Percentiles rank a stretch among this genome's conserved stretches.
Evolutionary conservation across 2,329 filamentous ascomycete genomes (phyloP).

Genomic region (Emmonsiellopsis sp.): DNA sequence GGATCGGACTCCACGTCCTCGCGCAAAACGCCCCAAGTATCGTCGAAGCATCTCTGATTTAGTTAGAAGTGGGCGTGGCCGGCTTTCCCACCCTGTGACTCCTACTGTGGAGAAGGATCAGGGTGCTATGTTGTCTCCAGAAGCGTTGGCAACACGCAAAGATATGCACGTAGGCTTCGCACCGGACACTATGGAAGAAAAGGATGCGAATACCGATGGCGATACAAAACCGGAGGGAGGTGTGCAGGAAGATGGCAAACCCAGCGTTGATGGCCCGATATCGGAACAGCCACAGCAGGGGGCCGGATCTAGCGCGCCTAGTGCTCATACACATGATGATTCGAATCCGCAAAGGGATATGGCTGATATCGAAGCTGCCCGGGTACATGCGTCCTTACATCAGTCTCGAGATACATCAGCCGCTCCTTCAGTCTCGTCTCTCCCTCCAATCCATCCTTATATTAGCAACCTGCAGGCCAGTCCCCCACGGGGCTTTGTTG

Average conservation of each 20-base stretch:
- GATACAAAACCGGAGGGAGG: neutral
- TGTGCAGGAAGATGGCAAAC: neutral
- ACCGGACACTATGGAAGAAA: conserved; percentile 21
- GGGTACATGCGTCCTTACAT: neutral
- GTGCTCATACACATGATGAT: neutral
- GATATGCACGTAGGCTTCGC: conserved; percentile 52
- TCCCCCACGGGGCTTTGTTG: conserved; percentile 60
- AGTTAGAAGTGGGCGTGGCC: conserved; percentile 26
- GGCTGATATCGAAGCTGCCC: conserved; percentile 23
- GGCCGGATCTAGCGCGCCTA: no score
- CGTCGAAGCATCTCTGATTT: conserved; percentile 30
- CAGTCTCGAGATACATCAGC: conserved; percentile 25
- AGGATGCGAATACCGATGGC: neutral
- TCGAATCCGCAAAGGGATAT: conserved; percentile 1
- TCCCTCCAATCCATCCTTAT: conserved; percentile 42
- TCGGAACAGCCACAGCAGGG: no score
- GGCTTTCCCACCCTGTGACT: conserved; percentile 14
- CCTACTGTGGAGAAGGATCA: conserved; percentile 2
- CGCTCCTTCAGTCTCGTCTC: conserved; percentile 16
- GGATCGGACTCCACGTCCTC: conserved; percentile 64
- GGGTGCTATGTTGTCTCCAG: neutral
- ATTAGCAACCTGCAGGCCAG: conserved; percentile 60
- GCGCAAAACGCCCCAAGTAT: conserved; percentile 32
- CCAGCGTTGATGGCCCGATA: no score
- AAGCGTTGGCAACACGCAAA: conserved; percentile 16